Percentiles rank a stretch among this genome's conserved stretches.
phyloP scores from a whole-genome alignment of 768 basidiomycete genomes.

The Trametes meyenii region DNA sequence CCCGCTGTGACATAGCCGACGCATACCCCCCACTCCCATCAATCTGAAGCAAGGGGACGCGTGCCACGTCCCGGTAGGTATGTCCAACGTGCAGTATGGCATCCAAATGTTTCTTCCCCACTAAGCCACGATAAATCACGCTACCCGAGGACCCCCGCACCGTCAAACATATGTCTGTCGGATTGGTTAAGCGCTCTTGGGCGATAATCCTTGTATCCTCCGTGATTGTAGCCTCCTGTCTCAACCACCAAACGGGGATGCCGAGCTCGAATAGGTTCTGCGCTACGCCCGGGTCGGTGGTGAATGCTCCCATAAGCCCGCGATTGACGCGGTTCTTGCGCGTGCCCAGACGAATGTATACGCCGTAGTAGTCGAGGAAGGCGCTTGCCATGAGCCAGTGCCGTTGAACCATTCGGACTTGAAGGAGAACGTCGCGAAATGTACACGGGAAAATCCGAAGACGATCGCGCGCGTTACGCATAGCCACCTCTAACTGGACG shows the following conservation, averaged over 20 bases:
- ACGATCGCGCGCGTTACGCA: background rate
- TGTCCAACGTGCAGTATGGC: background rate
- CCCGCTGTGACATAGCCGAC: background rate
- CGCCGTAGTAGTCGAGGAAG: background rate
- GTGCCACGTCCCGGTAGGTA: background rate
- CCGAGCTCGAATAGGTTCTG: background rate
- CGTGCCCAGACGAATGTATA: too few relatives aligned
- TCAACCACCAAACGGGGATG: background rate
- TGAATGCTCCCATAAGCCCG: constrained; percentile 1
- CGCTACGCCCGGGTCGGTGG: background rate
- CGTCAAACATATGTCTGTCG: background rate
- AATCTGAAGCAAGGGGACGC: background rate
- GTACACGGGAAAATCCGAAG: background rate
- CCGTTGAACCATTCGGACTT: background rate
- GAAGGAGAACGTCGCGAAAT: background rate
- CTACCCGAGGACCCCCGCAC: background rate
- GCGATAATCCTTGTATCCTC: background rate
- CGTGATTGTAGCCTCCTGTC: background rate
- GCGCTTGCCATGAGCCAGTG: background rate
- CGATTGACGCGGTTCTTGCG: background rate
- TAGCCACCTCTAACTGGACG: background rate
- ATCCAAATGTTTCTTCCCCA: background rate
- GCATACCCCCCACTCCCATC: background rate
- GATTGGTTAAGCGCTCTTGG: background rate
- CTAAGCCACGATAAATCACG: background rate